Evolutionary conservation across 192 early-diverging fungal species (phyloP).

Genomic region (Podila epicladia): DNA sequence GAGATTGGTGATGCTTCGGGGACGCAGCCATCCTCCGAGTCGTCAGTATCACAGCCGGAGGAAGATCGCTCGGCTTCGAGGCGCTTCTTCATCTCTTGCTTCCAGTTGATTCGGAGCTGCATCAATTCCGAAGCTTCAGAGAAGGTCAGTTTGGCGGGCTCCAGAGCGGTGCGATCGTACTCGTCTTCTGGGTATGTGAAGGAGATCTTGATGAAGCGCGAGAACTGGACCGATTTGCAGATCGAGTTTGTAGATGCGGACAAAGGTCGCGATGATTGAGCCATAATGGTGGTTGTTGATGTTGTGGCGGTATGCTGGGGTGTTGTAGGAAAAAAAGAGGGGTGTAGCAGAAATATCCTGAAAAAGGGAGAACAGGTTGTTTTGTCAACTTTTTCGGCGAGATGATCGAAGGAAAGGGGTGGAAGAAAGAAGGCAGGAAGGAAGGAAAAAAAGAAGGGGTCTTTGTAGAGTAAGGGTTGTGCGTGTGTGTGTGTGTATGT

Average conservation of each 20-base stretch:
- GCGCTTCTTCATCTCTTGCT: slow-evolving; percentile 45
- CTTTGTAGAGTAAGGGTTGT: background rate
- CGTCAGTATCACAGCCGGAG: background rate
- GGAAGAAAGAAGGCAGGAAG: background rate
- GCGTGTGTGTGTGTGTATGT: background rate
- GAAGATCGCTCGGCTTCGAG: slow-evolving; percentile 6
- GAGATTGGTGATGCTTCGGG: background rate
- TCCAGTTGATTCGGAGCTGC: slow-evolving; percentile 49
- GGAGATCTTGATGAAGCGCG: slow-evolving; percentile 47
- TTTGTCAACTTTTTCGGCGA: too few relatives aligned
- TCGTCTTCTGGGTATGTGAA: slow-evolving; percentile 54
- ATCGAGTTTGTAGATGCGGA: slow-evolving; percentile 7
- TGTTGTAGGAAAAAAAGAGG: background rate
- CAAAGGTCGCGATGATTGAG: slow-evolving; percentile 8
- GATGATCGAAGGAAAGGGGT: too few relatives aligned
- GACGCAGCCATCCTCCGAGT: background rate
- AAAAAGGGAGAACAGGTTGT: too few relatives aligned
- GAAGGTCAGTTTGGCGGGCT: slow-evolving; percentile 51
- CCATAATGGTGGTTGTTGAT: background rate
- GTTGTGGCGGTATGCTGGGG: background rate
- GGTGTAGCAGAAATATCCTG: too few relatives aligned
- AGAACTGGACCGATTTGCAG: slow-evolving; percentile 54
- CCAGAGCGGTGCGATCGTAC: slow-evolving; percentile 50
- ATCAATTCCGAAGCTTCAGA: slow-evolving; percentile 46
- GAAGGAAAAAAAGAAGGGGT: background rate